phyloP scores from a whole-genome alignment of 176 grass and related monocot genomes.

The Stipa capillata region DNA sequence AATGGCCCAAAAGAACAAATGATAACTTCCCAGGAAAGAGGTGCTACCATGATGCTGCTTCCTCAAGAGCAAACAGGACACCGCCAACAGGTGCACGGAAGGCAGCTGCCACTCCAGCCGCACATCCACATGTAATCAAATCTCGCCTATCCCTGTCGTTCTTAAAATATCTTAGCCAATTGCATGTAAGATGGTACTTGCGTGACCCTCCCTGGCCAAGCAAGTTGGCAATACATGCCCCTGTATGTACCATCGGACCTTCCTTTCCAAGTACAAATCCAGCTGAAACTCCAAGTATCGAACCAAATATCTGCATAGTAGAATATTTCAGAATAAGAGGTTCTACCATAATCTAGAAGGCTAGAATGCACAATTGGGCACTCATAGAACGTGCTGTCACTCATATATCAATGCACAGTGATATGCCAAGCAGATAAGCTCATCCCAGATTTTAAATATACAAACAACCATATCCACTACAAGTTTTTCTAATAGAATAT shows the following conservation, averaged over 20 bases:
- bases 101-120: constrained; percentile 81
- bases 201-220: constrained; percentile 84
- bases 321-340: background rate
- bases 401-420: background rate
- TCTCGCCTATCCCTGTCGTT: constrained; percentile 83
- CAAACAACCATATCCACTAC: constrained; percentile 5
- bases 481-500: background rate
- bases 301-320: constrained; percentile 73
- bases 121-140: constrained; percentile 80
- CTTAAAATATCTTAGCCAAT: constrained; percentile 77
- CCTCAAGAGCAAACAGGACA: constrained; percentile 90
- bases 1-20: background rate
- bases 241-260: constrained; percentile 92
- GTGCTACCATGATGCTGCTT: constrained; percentile 82
- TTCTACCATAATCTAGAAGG: background rate
- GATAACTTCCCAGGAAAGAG: constrained; percentile 12
- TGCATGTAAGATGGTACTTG: constrained; percentile 78
- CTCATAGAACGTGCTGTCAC: background rate
- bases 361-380: background rate
- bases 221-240: constrained; percentile 81
- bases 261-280: constrained; percentile 89
- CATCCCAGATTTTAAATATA: background rate
- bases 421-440: background rate
- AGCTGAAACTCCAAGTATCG: constrained; percentile 75
- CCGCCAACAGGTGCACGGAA: constrained; percentile 89